Base-by-base conservation (phyloP, 2,329 filamentous ascomycete species). In the Pestalotiopsis fici region DNA sequence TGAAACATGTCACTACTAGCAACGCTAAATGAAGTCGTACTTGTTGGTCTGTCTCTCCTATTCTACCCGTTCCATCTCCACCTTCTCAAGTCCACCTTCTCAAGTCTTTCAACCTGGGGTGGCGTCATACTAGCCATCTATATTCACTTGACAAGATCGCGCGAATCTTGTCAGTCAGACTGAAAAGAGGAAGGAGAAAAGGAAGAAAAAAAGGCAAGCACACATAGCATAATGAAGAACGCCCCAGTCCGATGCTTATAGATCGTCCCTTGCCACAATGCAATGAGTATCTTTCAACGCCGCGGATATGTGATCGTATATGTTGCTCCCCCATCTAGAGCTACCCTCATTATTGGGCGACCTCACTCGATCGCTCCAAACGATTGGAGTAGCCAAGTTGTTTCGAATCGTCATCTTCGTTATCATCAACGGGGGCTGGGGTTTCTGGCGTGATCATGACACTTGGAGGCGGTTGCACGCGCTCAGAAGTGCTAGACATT, bases 401-500 rank as follows among this genome's bases (percentile, higher is more conserved):
- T 75, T 87, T 87, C 3, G 77, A 76, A 59, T 82, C 80, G 28
- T 60, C 57, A 3, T 78, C 70, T 11, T 78, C 75, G 15, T 71
- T 77, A 4, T 81, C 78, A 1, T 50, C 21, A 4, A 69, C 67
- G 0, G 78, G 74, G 0, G 77, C 78, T 2, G 86, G 84, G 1
- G 86, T 87, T 18, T 82, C 85, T 0, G 85, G 83, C 0, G 85
- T 87, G n/a, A 87, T 72, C 54, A 80, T 82, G 0, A 87, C 27
- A 35, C 63, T 65, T 9, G 63, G 63, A 43, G 35, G 54, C 5
- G 47, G 55, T 21, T 18, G 57, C 28, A 60, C 9, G 6, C 31
- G 57, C 11, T 31, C 59, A 11, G 35, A 21, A 23, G 59, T 4
- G 21, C 15, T 37, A 18, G 18, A n/a, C 37, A 43, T 62, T 11